Conservation (phyloP, 805 yeast species). For the Myxozyma lipomycoides region DNA sequence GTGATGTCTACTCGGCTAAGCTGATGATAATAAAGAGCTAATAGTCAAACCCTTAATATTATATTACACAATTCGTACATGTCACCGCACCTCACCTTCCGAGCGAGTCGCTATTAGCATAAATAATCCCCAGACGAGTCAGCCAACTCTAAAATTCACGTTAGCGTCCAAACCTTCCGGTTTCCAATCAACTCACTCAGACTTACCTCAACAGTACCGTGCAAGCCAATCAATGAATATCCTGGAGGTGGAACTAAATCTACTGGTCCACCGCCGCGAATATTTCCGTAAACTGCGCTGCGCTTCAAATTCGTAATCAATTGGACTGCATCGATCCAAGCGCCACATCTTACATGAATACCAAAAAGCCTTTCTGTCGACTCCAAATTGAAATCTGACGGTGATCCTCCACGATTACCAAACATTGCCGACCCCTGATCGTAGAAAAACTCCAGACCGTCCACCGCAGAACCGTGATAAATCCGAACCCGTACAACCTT, state of each 20-base stretch:
- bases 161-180: neutral
- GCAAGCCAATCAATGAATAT: constrained; percentile 59
- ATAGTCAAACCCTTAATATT: too few species aligned
- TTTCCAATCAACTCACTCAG: too few species aligned
- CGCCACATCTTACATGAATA: constrained; percentile 66
- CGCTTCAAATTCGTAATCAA: constrained; percentile 48
- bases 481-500: constrained; percentile 56
- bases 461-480: constrained; percentile 72
- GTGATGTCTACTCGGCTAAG: too few species aligned
- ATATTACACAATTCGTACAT: too few species aligned
- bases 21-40: too few species aligned
- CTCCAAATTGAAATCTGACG: constrained; percentile 53
- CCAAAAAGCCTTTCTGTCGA: constrained; percentile 59
- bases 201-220: constrained; percentile 54
- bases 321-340: constrained; percentile 87
- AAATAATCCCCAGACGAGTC: constrained; percentile 13
- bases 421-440: constrained; percentile 33
- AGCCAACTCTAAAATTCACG: constrained; percentile 12
- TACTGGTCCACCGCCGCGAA: constrained; percentile 60
- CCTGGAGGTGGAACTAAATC: constrained; percentile 64
- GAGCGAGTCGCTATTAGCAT: constrained; percentile 8
- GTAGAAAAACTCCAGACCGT: constrained; percentile 64
- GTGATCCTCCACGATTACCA: constrained; percentile 41
- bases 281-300: constrained; percentile 58
- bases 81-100: too few species aligned